Conservation (phyloP, 495 filamentous ascomycete genomes). For the Staphylotrichum tortipilum region DNA sequence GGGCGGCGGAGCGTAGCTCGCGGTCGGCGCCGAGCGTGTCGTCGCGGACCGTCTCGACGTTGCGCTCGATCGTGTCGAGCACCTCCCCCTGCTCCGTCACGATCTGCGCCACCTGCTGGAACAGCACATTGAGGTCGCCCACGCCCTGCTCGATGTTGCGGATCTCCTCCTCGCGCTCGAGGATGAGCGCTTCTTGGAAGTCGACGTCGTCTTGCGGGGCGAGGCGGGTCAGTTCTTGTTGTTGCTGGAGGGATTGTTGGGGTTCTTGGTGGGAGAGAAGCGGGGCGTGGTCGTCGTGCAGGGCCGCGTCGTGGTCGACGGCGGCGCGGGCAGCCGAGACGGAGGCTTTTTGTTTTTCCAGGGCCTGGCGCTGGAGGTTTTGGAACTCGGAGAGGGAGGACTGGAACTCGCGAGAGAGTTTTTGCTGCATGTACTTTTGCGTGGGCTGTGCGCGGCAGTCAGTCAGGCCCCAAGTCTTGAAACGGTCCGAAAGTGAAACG, state of each 20-base stretch:
- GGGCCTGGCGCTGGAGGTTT: constrained; percentile 70
- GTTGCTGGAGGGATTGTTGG: too few relatives aligned
- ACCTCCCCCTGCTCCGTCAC: constrained; percentile 87
- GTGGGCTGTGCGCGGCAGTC: constrained; percentile 51
- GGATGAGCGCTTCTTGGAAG: constrained; percentile 91
- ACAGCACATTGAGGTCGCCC: constrained; percentile 90
- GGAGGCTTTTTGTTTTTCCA: constrained; percentile 87
- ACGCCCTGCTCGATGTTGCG: constrained; percentile 94
- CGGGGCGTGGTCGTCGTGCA: neutral
- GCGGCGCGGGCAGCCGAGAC: constrained; percentile 69
- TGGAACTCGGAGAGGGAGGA: constrained; percentile 85
- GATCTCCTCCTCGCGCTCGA: constrained; percentile 93
- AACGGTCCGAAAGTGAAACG: constrained; percentile 16
- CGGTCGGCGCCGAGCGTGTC: constrained; percentile 76
- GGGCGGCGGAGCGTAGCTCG: constrained; percentile 71
- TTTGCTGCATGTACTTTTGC: constrained; percentile 84
- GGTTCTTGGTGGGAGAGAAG: too few relatives aligned
- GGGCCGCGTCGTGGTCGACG: constrained; percentile 33
- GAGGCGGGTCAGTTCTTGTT: constrained; percentile 69
- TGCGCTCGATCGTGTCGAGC: constrained; percentile 80
- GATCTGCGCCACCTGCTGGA: constrained; percentile 93
- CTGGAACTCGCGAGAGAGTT: constrained; percentile 85
- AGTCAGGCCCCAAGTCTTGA: neutral
- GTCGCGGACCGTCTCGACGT: constrained; percentile 70
- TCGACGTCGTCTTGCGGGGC: constrained; percentile 93